A percentile compares a stretch with the other conserved stretches of the same genome.
Conservation (phyloP, 495 filamentous ascomycete species). For the Aspergillus nidulans region DNA sequence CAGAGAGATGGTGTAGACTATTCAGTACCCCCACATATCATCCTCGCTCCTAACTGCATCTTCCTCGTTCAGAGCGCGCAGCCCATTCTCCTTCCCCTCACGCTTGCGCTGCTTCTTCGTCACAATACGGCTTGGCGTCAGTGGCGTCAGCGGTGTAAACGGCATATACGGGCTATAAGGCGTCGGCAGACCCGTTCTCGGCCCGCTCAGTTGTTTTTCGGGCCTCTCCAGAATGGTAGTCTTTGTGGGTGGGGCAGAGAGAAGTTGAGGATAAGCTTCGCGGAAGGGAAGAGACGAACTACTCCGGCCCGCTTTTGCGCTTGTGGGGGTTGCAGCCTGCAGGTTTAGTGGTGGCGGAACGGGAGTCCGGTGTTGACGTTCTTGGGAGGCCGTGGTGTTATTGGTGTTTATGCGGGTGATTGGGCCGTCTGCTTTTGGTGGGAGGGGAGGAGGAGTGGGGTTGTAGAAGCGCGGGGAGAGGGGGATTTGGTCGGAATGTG, state of each 20-base stretch:
- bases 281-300: constrained; percentile 55
- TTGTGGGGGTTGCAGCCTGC: constrained; percentile 28
- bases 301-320: constrained; percentile 16
- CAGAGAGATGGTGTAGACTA: neutral
- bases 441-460: constrained; percentile 51
- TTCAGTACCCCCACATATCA: constrained; percentile 53
- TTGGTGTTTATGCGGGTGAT: constrained; percentile 25
- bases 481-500: constrained; percentile 44
- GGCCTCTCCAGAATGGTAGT: constrained; percentile 73
- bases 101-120: constrained; percentile 70
- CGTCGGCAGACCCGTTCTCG: constrained; percentile 68
- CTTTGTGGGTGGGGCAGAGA: constrained; percentile 64
- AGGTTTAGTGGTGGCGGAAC: constrained; percentile 36
- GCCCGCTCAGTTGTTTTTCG: constrained; percentile 50
- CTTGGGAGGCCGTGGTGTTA: constrained; percentile 49
- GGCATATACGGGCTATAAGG: constrained; percentile 93
- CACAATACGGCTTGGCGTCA: constrained; percentile 73
- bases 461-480: constrained; percentile 56
- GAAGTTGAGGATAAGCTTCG: constrained; percentile 37
- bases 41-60: constrained; percentile 49
- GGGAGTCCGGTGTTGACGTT: constrained; percentile 5
- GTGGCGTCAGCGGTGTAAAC: constrained; percentile 79
- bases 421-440: neutral
- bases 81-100: constrained; percentile 33
- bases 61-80: constrained; percentile 41